Evolutionary conservation across 2,329 filamentous ascomycete genomes (phyloP), one percentile per base, ranked within the genome.

Genomic region (Hyphodiscus sp.): DNA sequence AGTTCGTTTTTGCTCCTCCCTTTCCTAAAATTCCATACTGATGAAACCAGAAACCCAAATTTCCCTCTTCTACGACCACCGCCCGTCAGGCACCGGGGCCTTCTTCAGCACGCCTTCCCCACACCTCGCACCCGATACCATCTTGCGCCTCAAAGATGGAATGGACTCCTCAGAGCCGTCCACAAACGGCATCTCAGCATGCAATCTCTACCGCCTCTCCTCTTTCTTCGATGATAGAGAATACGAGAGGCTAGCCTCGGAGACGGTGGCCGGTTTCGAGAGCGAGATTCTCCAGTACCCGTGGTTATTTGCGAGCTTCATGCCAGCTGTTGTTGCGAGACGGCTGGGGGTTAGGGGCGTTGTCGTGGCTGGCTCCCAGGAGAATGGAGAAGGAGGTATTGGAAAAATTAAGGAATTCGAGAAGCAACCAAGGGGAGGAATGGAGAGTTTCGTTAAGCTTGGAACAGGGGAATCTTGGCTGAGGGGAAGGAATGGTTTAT

Each of bases 111-210:
- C 87, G 1, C 73, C 78, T 4, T 72, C 75, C 13, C 71, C 77
- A 13, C 33, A 38, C 11, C 33, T 38, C 43, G 82, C 85, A 10
- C 74, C 83, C 0, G 82, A 91, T 63, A 79, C 86, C 26, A 85
- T 96, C 55, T 81, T 97, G 56, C 86, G 92, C 20, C 80, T 96
- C 48, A 99, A 99, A 71, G 90, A 95, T 58, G 94, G 91, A 59
- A 96, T 96, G 80, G 94, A 99, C 69, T 89, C 89, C 5, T 86
- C 90, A 1, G 86, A 94, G 56, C 94, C 94, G 0, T 94, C 90
- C 0, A 87, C 89, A 49, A 99, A 99, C 67, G 90, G 89, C 41
- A 81, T 92, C 6, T 87, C 87, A n/a, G 88, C 89, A 0, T 79
- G 82, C 16, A 97, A 97, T 66, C 75, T 97, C n/a, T 87, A 94